phyloP scores from a whole-genome alignment of 1,284 basidiomycete species.

The Pholiota adiposa region DNA sequence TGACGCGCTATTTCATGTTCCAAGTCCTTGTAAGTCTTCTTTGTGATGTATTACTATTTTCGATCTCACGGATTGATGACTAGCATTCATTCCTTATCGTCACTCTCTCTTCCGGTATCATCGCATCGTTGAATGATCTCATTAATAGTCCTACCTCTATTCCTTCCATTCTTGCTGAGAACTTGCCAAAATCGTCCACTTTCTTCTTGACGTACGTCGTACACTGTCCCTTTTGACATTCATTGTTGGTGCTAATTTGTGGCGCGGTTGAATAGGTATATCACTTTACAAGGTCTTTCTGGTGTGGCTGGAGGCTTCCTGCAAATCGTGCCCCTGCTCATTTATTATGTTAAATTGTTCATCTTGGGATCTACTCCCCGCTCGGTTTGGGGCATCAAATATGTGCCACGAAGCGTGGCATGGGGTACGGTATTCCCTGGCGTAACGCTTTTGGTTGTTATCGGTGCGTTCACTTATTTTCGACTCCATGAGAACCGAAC shows the following conservation, averaged over 20 bases:
- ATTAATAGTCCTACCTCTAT: slow-evolving; percentile 63
- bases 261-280: slow-evolving; percentile 45
- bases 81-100: slow-evolving; percentile 91
- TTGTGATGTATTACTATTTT: background rate
- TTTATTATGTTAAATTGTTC: slow-evolving; percentile 88
- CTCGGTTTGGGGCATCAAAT: slow-evolving; percentile 80
- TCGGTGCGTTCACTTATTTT: slow-evolving; percentile 55
- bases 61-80: background rate
- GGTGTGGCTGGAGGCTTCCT: slow-evolving; percentile 82
- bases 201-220: slow-evolving; percentile 89
- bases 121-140: slow-evolving; percentile 69
- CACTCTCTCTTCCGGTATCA: slow-evolving; percentile 81
- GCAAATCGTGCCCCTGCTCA: slow-evolving; percentile 72
- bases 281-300: slow-evolving; percentile 73
- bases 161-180: slow-evolving; percentile 69
- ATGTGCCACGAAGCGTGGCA: slow-evolving; percentile 61
- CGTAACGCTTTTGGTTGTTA: slow-evolving; percentile 77
- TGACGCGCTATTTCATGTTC: slow-evolving; percentile 93
- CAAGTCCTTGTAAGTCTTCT: slow-evolving; percentile 75
- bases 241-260: background rate
- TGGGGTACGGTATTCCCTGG: slow-evolving; percentile 91
- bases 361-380: slow-evolving; percentile 92
- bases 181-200: slow-evolving; percentile 85
- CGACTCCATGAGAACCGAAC: too few relatives aligned
- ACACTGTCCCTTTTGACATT: slow-evolving; percentile 26